A percentile compares a stretch with the other conserved stretches of the same genome.
Evolutionary conservation across 2,329 filamentous ascomycete genomes (phyloP).

Genomic region (Aspergillus sp.): DNA sequence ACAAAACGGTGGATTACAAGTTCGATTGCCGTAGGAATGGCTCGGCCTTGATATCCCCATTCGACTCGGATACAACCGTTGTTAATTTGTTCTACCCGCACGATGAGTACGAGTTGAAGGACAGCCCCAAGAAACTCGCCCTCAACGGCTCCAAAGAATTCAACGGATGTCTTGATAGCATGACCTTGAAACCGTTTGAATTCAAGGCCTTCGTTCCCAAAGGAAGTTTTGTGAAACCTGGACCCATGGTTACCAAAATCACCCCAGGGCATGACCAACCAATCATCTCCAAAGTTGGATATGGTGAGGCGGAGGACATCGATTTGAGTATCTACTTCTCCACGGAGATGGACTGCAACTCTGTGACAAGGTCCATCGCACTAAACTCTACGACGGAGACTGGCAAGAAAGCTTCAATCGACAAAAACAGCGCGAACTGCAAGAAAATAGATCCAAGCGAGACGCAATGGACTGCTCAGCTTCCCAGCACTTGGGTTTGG

Average conservation of each 20-base stretch:
- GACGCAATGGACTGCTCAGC: constrained; percentile 49
- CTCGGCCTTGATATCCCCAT: constrained; percentile 58
- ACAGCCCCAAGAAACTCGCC: constrained; percentile 47
- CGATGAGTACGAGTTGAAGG: constrained; percentile 54
- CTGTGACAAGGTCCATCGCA: constrained; percentile 50
- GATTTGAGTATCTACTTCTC: constrained; percentile 60
- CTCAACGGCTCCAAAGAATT: constrained; percentile 48
- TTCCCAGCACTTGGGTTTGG: constrained; percentile 57
- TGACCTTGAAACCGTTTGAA: constrained; percentile 57
- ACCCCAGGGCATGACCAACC: constrained; percentile 62
- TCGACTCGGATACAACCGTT: constrained; percentile 54
- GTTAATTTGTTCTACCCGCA: constrained; percentile 65
- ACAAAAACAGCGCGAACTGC: constrained; percentile 49
- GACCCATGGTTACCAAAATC: constrained; percentile 61
- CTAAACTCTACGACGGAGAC: constrained; percentile 55
- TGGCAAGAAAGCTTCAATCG: constrained; percentile 46
- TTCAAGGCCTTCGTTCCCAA: constrained; percentile 62
- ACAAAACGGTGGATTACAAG: constrained; percentile 52
- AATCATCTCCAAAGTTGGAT: constrained; percentile 49
- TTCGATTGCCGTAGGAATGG: constrained; percentile 57
- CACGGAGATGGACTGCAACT: constrained; percentile 60
- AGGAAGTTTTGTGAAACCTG: constrained; percentile 50
- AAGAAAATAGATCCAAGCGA: constrained; percentile 35
- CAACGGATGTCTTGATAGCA: constrained; percentile 57
- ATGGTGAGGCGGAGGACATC: constrained; percentile 45